phyloP scores from a whole-genome alignment of 768 basidiomycete genomes.

The Collybiopsis luxurians region DNA sequence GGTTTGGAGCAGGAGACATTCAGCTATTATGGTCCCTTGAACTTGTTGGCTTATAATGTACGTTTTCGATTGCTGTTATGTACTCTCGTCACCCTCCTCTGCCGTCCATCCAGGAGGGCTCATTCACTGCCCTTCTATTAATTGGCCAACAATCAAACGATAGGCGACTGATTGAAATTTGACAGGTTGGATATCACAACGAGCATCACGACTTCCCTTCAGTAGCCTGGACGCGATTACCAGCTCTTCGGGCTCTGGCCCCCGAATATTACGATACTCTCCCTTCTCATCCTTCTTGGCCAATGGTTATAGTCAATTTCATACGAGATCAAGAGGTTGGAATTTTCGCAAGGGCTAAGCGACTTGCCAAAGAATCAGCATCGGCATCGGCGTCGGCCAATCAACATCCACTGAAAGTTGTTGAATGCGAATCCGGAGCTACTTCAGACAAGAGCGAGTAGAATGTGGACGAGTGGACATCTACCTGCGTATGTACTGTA shows the following conservation, averaged over 20 bases:
- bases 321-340: constrained; percentile 89
- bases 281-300: constrained; percentile 89
- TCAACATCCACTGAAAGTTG: too few relatives aligned
- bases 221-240: constrained; percentile 91
- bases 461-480: too few relatives aligned
- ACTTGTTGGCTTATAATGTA: constrained; percentile 91
- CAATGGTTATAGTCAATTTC: constrained; percentile 92
- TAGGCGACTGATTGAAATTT: neutral
- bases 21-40: constrained; percentile 92
- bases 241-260: constrained; percentile 76
- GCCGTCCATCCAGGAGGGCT: too few relatives aligned
- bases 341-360: constrained; percentile 84
- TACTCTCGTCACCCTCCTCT: too few relatives aligned
- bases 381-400: constrained; percentile 11
- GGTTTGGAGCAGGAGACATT: constrained; percentile 93
- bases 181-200: constrained; percentile 95
- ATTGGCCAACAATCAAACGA: too few relatives aligned
- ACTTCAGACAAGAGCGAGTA: constrained; percentile 23
- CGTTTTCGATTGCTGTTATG: too few relatives aligned
- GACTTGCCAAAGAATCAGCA: constrained; percentile 42
- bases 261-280: constrained; percentile 90
- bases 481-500: too few relatives aligned
- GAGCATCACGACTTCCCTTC: constrained; percentile 99
- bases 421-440: constrained; percentile 11
- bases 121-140: too few relatives aligned